Evolutionary conservation across 495 filamentous ascomycete species (phyloP).

Genomic region (Talaromyces trachyspermus): DNA sequence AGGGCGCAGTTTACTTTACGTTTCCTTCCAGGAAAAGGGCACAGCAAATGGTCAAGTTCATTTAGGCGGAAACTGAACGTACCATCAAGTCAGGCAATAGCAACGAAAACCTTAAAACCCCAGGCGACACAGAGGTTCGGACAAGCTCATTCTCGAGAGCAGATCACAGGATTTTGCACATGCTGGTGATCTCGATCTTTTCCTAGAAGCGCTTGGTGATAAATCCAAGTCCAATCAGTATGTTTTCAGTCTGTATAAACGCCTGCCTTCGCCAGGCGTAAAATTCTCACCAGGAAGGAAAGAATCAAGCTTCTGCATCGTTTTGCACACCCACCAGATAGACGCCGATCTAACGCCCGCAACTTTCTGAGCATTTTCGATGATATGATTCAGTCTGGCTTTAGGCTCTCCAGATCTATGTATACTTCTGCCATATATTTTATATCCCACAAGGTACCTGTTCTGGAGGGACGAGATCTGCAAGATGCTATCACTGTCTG

Average conservation of each 20-base stretch:
- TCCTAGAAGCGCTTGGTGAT: slow-evolving; percentile 36
- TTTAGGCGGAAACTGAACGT: too few relatives aligned
- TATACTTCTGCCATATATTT: slow-evolving; percentile 84
- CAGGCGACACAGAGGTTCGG: too few relatives aligned
- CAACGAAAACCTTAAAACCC: too few relatives aligned
- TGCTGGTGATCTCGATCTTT: slow-evolving; percentile 18
- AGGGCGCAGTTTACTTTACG: too few relatives aligned
- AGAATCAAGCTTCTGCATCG: slow-evolving; percentile 60
- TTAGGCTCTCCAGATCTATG: slow-evolving; percentile 56
- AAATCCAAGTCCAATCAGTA: slow-evolving; percentile 41
- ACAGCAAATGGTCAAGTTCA: too few relatives aligned
- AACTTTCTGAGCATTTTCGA: slow-evolving; percentile 78
- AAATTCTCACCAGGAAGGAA: slow-evolving; percentile 49
- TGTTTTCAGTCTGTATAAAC: slow-evolving; percentile 53
- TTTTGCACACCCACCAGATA: slow-evolving; percentile 46
- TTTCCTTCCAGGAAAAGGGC: too few relatives aligned
- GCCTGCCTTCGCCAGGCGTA: slow-evolving; percentile 58
- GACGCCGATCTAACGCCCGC: slow-evolving; percentile 42
- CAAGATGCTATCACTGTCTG: slow-evolving; percentile 72
- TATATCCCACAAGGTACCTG: slow-evolving; percentile 60
- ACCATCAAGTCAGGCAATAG: too few relatives aligned
- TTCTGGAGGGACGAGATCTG: slow-evolving; percentile 54
- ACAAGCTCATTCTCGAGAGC: too few relatives aligned
- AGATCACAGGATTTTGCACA: slow-evolving; percentile 2
- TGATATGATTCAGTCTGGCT: slow-evolving; percentile 62